Evolutionary conservation across 2,329 filamentous ascomycete genomes (phyloP).

Genomic region (Ustulina deusta): DNA sequence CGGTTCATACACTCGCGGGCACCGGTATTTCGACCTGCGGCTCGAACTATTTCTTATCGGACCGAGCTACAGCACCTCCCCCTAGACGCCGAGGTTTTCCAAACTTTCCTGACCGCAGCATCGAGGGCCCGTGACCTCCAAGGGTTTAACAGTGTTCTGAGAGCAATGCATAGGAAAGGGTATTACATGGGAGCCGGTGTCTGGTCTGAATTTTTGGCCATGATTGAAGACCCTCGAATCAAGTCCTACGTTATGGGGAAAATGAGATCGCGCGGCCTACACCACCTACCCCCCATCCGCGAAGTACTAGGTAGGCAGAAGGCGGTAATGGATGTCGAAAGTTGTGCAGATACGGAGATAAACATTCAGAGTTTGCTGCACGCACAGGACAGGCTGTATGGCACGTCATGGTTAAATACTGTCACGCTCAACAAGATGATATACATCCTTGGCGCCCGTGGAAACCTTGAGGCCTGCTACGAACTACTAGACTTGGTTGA

Average conservation of each 20-base stretch:
- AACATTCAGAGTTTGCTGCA: slow-evolving; percentile 40
- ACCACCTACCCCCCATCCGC: slow-evolving; percentile 39
- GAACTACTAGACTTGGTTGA: slow-evolving; percentile 41
- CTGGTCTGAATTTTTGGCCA: slow-evolving; percentile 52
- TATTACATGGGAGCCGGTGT: slow-evolving; percentile 41
- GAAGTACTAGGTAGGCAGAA: slow-evolving; percentile 45
- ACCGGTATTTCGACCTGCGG: slow-evolving; percentile 40
- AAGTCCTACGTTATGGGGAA: slow-evolving; percentile 61
- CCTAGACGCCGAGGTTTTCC: slow-evolving; percentile 46
- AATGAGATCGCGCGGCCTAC: slow-evolving; percentile 43
- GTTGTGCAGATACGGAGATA: slow-evolving; percentile 8
- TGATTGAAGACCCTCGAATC: slow-evolving; percentile 55
- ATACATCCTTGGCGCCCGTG: slow-evolving; percentile 43
- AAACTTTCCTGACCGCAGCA: slow-evolving; percentile 44
- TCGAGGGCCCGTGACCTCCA: slow-evolving; percentile 45
- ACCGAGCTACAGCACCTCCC: slow-evolving; percentile 42
- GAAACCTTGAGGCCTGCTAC: slow-evolving; percentile 38
- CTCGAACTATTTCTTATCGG: slow-evolving; percentile 43
- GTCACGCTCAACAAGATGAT: slow-evolving; percentile 49
- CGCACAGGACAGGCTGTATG: slow-evolving; percentile 42
- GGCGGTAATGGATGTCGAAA: slow-evolving; percentile 42
- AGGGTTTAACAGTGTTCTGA: slow-evolving; percentile 46
- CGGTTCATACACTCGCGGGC: slow-evolving; percentile 43
- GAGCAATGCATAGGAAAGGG: slow-evolving; percentile 46
- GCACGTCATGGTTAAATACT: slow-evolving; percentile 46